Base-by-base conservation (phyloP, 2,329 filamentous ascomycete species). In the Pseudogymnoascus verrucosus region DNA sequence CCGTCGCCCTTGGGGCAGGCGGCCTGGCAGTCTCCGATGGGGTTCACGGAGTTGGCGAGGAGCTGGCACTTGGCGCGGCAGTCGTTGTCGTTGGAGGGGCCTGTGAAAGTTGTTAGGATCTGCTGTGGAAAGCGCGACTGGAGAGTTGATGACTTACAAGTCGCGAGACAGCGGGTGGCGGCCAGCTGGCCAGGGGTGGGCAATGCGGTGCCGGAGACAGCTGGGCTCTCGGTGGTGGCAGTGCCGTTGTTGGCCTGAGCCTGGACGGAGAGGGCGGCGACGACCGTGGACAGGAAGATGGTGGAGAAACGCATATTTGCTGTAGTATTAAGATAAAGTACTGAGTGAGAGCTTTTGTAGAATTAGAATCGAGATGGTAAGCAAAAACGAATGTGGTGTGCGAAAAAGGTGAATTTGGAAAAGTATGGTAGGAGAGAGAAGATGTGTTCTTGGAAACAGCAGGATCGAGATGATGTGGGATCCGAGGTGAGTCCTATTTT, bases 271-370 rank as follows among this genome's bases (percentile, higher is more conserved):
- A 61, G 37, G 11, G 31, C 59, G 34, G 61, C 61, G 23, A 62
- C 28, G 39, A 44, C 61, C 10, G 39, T 12, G 19, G 61, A 62
- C 12, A 62, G 44, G 61, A 62, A 31, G 40, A 62, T 51, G 61
- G 61, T 62, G 19, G 39, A 44, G 39, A 44, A 62, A 16, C 40
- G 39, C 61, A 62, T 62, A 14, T 3, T 61, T 61, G 47, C 47
- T 54, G 47, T 54, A 34, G 47, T 31, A 31, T 54, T 31, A 54
- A 34, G 47, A 10, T 54, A 31, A 31, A 54, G 44, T n/a, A 3
- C 8, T 54, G 47, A 5, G 26, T 16, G 26, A 31, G 26, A 31
- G 23, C 8, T 31, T 31, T 54, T 31, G 26, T 31, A 54, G 47
- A 31, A 54, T 54, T 34, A 19, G 5, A 54, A 54, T 54, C 4